phyloP scores from a whole-genome alignment of 192 early-diverging fungal genomes.

The Gamsiella multidivaricata region DNA sequence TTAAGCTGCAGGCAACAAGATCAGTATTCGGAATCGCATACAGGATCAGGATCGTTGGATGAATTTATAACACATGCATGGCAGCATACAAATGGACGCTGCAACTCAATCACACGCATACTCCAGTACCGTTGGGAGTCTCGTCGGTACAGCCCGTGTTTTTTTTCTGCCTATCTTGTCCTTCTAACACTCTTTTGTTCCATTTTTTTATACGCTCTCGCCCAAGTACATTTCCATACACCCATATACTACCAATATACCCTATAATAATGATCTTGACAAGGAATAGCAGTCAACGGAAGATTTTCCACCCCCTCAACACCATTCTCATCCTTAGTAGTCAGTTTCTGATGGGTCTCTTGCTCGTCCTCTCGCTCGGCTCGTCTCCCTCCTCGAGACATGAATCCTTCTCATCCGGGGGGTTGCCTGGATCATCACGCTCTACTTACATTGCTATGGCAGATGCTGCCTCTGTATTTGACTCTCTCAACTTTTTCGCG shows the following conservation, averaged over 20 bases:
- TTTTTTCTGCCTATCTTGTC: neutral
- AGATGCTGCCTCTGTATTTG: constrained; percentile 22
- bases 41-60: no score
- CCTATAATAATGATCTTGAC: neutral
- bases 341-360: constrained; percentile 20
- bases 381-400: constrained; percentile 2
- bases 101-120: neutral
- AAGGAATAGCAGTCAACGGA: neutral
- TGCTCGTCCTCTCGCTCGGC: constrained; percentile 18
- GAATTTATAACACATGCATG: no score
- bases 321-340: constrained; percentile 10
- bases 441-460: constrained; percentile 5
- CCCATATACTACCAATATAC: neutral
- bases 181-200: neutral
- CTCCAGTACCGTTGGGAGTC: neutral
- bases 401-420: neutral
- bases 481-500: constrained; percentile 18
- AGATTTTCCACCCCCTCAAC: neutral
- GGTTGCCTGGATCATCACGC: neutral
- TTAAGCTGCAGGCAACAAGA: no score
- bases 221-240: neutral
- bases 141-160: neutral
- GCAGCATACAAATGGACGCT: no score
- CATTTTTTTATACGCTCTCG: neutral
- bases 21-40: neutral